Evolutionary conservation across 73 alveolate species (phyloP).

Genomic region (Paramecium tetraurelia): DNA sequence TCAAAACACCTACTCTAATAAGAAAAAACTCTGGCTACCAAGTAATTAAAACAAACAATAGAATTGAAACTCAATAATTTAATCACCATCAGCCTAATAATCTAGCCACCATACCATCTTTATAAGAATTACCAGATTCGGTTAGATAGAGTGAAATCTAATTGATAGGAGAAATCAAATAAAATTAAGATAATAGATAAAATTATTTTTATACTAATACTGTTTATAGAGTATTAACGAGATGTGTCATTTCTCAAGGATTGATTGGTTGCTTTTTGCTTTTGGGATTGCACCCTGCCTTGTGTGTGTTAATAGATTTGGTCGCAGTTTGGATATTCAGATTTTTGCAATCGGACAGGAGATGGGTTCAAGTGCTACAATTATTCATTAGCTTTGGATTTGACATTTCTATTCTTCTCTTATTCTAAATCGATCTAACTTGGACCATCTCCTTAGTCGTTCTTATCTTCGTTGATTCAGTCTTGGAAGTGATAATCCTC

Average conservation of each 20-base stretch:
- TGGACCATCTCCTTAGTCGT: not conserved
- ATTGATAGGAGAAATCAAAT: not conserved
- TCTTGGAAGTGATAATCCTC: not conserved
- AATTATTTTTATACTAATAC: not conserved
- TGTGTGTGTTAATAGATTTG: not conserved
- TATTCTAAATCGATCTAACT: not conserved
- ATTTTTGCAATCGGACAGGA: not conserved
- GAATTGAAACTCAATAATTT: not conserved
- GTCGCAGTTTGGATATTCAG: not conserved
- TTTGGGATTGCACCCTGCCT: not conserved
- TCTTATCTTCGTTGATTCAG: not conserved
- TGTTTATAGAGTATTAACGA: not conserved
- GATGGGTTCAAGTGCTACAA: not conserved
- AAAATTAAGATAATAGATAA: not conserved
- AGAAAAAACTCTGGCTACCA: constrained; percentile 9
- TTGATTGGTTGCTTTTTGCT: not conserved
- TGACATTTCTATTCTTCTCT: not conserved
- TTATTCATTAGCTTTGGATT: not conserved
- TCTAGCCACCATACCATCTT: not conserved
- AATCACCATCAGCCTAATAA: not conserved
- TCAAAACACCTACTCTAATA: not conserved
- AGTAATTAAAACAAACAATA: not conserved
- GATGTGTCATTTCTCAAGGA: not conserved
- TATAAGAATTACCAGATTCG: constrained; percentile 22
- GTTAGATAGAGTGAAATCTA: not conserved